Evolutionary conservation across 1,139 yeast genomes (phyloP).

Genomic region (Ogataea hybrid): DNA sequence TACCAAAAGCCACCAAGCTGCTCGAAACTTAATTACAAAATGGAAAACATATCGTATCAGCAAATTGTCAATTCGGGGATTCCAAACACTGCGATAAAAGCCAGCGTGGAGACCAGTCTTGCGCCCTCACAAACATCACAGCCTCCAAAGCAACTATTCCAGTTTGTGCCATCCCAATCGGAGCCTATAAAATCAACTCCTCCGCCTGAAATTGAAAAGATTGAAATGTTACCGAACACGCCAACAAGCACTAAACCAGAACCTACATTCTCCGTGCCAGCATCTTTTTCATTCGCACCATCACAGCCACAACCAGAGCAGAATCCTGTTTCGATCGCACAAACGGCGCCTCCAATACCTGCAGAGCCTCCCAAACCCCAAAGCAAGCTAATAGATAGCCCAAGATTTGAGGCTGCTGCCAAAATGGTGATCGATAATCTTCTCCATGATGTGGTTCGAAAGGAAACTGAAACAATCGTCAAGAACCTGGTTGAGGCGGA

Average conservation of each 20-base stretch:
- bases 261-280: no score
- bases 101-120: conserved; percentile 2
- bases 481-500: conserved; percentile 32
- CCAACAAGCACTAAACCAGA: neutral
- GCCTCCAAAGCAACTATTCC: neutral
- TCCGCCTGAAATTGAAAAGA: neutral
- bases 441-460: conserved; percentile 34
- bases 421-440: conserved; percentile 33
- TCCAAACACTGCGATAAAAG: conserved; percentile 28
- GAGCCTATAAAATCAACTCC: neutral
- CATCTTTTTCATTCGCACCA: neutral
- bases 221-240: neutral
- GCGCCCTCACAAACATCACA: neutral
- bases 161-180: neutral
- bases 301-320: neutral
- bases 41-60: conserved; percentile 30
- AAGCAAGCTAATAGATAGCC: conserved; percentile 19
- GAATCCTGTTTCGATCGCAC: neutral
- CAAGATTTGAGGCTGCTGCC: conserved; percentile 19
- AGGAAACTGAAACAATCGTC: conserved; percentile 34
- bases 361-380: conserved; percentile 11
- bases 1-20: conserved; percentile 60
- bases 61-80: conserved; percentile 37
- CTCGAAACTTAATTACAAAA: conserved; percentile 47
- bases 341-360: no score